These are phyloP conservation scores for Comarum palustre DNA, from an alignment of 306 rosid species.

Conservation along the genomic window DNA sequence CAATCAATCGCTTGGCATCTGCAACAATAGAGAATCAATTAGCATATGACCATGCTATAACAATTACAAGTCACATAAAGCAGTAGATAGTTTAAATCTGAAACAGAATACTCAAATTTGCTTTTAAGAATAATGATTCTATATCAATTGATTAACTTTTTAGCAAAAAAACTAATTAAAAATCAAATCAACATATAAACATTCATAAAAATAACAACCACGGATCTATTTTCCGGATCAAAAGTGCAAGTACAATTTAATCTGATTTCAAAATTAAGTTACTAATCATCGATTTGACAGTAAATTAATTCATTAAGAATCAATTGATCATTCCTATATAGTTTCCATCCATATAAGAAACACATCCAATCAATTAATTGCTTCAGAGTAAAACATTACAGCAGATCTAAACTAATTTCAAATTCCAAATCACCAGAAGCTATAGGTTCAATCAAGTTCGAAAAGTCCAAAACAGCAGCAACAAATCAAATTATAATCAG, in stretches of 20 bases:
- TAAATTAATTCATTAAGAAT: no score
- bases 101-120: background rate
- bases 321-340: background rate
- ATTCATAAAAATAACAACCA: no score
- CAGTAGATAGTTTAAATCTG: background rate
- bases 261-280: no score
- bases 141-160: no score
- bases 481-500: background rate
- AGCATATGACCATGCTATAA: background rate
- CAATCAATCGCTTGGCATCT: conserved; percentile 73
- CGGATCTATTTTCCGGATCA: no score
- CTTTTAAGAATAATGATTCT: background rate
- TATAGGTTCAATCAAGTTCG: background rate
- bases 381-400: no score
- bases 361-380: background rate
- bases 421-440: background rate
- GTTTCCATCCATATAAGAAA: background rate
- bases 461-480: background rate
- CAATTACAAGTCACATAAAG: background rate
- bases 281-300: no score
- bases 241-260: no score
- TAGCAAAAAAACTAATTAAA: no score
- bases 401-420: background rate
- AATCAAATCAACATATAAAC: background rate
- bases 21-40: background rate